Evolutionary conservation across 2,329 filamentous ascomycete genomes (phyloP).

Genomic region (Rachicladosporium sp.): DNA sequence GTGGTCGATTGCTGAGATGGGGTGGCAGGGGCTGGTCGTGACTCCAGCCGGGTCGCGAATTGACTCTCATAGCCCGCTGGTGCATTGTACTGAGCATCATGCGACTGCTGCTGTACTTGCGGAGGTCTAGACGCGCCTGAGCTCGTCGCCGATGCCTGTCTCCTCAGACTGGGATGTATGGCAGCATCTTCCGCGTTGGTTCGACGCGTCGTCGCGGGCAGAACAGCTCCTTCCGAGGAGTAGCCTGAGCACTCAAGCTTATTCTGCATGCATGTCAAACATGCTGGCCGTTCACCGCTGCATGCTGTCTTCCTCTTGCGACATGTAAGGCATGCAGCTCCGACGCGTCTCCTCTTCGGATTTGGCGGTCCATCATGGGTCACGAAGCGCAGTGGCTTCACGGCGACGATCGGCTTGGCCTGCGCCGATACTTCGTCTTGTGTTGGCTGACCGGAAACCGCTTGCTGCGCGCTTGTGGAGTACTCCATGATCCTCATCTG

Average conservation of each 20-base stretch:
- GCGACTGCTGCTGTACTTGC: background rate
- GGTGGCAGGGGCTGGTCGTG: background rate
- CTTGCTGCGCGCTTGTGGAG: too few species aligned
- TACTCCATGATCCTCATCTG: too few species aligned
- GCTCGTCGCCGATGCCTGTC: background rate
- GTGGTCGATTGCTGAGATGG: background rate
- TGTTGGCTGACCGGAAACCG: too few species aligned
- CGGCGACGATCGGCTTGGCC: background rate
- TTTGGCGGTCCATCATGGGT: slow-evolving; percentile 72
- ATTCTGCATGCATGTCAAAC: slow-evolving; percentile 36
- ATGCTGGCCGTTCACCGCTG: slow-evolving; percentile 25
- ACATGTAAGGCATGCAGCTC: slow-evolving; percentile 49
- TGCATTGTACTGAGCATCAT: background rate
- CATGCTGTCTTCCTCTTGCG: slow-evolving; percentile 39
- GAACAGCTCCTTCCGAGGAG: slow-evolving; percentile 12
- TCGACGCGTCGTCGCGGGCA: slow-evolving; percentile 1
- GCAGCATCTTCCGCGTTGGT: slow-evolving; percentile 1
- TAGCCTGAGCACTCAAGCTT: slow-evolving; percentile 37
- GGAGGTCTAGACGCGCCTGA: background rate
- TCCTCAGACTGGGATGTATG: background rate
- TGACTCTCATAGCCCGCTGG: background rate
- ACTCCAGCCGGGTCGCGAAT: background rate
- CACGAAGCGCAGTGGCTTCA: slow-evolving; percentile 49
- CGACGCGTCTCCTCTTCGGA: slow-evolving; percentile 65
- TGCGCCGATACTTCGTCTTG: too few species aligned